phyloP scores from a whole-genome alignment of 2,329 filamentous ascomycete species.

The Coniosporium tulheliwenetii region DNA sequence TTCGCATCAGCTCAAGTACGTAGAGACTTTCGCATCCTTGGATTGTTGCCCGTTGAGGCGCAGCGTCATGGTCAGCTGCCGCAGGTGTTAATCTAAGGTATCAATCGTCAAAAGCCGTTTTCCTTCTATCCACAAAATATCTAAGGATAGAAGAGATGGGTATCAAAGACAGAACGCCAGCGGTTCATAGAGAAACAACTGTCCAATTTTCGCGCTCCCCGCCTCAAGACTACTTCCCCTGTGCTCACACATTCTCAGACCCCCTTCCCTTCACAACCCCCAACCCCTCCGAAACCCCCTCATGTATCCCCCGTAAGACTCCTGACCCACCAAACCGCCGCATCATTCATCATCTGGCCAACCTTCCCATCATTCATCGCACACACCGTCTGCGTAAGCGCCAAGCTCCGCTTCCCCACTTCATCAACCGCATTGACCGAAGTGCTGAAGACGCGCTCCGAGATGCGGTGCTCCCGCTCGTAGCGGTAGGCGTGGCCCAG shows the following conservation, averaged over 20 bases:
- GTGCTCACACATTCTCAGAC: background rate
- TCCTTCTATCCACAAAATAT: too few relatives aligned
- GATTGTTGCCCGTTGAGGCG: too few relatives aligned
- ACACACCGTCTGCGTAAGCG: slow-evolving; percentile 38
- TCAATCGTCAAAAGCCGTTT: too few relatives aligned
- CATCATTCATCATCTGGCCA: slow-evolving; percentile 40
- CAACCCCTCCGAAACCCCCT: slow-evolving; percentile 43
- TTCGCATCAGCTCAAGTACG: too few relatives aligned
- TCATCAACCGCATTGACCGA: slow-evolving; percentile 37
- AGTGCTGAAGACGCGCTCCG: slow-evolving; percentile 37
- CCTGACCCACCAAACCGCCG: slow-evolving; percentile 45
- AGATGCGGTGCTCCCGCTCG: slow-evolving; percentile 52
- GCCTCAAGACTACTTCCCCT: background rate
- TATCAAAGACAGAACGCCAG: too few relatives aligned
- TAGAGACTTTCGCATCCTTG: too few relatives aligned
- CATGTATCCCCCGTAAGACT: slow-evolving; percentile 50
- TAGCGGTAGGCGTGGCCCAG: slow-evolving; percentile 41
- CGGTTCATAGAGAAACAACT: too few relatives aligned
- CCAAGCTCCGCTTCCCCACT: slow-evolving; percentile 35
- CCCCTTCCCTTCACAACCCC: slow-evolving; percentile 17
- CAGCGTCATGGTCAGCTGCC: too few relatives aligned
- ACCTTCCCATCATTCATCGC: slow-evolving; percentile 49
- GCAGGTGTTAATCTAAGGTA: too few relatives aligned
- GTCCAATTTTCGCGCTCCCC: too few relatives aligned
- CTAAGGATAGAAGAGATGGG: too few relatives aligned